Conservation (phyloP, 2,329 filamentous ascomycete genomes). For the Arachnopeziza araneosa region DNA sequence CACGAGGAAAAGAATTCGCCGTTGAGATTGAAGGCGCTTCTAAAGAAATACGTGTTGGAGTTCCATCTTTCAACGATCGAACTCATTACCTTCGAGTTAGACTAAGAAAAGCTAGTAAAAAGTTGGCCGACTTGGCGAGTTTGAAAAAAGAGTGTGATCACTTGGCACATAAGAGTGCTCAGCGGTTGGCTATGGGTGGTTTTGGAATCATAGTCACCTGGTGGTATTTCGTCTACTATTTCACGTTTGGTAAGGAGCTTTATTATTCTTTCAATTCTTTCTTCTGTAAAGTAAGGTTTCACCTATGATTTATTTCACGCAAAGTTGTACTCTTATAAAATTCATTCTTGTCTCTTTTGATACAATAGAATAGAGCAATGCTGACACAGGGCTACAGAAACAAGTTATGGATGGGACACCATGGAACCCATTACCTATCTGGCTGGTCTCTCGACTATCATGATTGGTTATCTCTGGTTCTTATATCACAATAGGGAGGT, state of each 20-base stretch:
- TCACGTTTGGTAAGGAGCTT: constrained; percentile 88
- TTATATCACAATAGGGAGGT: constrained; percentile 88
- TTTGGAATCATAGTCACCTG: constrained; percentile 68
- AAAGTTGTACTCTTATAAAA: too few species aligned
- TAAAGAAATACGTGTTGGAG: constrained; percentile 66
- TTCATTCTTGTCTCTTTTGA: not conserved
- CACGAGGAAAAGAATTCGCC: constrained; percentile 76
- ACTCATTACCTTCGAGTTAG: constrained; percentile 81
- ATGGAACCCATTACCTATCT: constrained; percentile 49
- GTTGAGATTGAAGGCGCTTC: constrained; percentile 71
- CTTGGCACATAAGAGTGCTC: constrained; percentile 70
- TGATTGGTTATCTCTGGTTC: constrained; percentile 91
- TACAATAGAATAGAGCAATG: not conserved
- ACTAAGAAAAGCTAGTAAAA: constrained; percentile 63
- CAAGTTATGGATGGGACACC: constrained; percentile 10
- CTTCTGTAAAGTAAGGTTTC: not conserved
- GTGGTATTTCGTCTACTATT: constrained; percentile 66
- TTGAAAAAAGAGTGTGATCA: constrained; percentile 79
- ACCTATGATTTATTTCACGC: not conserved
- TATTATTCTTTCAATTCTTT: constrained; percentile 41
- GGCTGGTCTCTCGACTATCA: constrained; percentile 77
- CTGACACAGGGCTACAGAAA: not conserved
- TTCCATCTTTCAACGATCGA: constrained; percentile 84
- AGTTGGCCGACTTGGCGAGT: constrained; percentile 63
- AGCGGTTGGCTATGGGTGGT: constrained; percentile 73